Conservation (phyloP, 2,329 filamentous ascomycete species). For the Neopestalotiopsis rosae region DNA sequence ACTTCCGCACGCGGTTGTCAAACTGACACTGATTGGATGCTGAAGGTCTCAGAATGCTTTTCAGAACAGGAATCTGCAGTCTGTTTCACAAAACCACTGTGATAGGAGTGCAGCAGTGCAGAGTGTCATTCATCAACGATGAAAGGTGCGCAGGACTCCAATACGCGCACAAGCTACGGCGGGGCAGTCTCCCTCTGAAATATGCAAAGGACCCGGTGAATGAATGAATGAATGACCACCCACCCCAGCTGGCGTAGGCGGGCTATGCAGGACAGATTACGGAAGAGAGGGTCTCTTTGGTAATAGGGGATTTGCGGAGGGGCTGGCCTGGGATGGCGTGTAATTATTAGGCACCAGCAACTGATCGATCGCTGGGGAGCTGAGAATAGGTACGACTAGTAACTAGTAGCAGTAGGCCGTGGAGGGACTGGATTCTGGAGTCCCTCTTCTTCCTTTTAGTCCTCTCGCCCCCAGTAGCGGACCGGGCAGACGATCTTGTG, state of each 20-base stretch:
- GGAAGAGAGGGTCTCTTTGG: constrained; percentile 2
- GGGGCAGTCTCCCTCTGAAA: constrained; percentile 1
- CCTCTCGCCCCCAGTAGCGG: background rate
- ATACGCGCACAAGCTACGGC: background rate
- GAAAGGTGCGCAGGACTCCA: background rate
- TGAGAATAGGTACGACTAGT: background rate
- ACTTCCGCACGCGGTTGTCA: constrained; percentile 6
- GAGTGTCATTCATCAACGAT: background rate
- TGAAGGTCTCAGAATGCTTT: background rate
- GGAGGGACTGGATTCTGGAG: background rate
- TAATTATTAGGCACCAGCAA: background rate
- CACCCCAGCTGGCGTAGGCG: background rate
- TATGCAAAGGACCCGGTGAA: background rate
- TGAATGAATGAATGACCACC: background rate
- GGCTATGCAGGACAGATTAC: background rate
- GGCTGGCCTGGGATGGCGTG: background rate
- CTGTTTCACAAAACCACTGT: background rate
- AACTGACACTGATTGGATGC: background rate
- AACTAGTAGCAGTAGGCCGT: background rate
- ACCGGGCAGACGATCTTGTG: background rate
- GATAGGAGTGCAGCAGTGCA: background rate
- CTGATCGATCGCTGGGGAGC: background rate
- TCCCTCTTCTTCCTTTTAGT: background rate
- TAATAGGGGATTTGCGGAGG: constrained; percentile 1
- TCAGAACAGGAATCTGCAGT: background rate